Evolutionary conservation across 1,284 basidiomycete genomes (phyloP), one percentile per base, ranked within the genome.

Genomic region (Lignosus rhinocerotis): DNA sequence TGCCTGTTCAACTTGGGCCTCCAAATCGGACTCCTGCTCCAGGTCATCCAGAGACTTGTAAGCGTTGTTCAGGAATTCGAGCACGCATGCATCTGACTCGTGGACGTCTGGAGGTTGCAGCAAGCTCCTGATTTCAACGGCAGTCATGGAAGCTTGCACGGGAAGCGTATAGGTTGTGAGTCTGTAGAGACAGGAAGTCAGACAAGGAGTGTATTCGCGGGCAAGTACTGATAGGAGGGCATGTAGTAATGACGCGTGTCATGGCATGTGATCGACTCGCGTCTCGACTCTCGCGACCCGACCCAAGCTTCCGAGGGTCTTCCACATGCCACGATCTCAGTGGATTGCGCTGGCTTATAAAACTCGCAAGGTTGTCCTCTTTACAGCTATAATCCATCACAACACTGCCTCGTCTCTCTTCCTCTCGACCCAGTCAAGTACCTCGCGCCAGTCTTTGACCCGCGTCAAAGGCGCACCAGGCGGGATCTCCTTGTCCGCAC

Each of bases 391-490:
- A 6, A 3, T 30, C 12, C n/a, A 12, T 6, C 21, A 60, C 41
- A 57, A 21, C 44, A 42, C 73, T 57, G 64, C 78, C 58, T 75
- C 73, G 58, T 60, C 66, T 53, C 59, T 70, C 41, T 67, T 72
- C 67, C 65, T 67, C 61, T 69, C 76, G 6, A 84, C 73, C 80
- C 81, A 80, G 43, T 67, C 64, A 45, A 87, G 72, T 43, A 82
- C 81, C 60, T 80, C 82, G n/a, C 68, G 68, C 86, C 86, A 88
- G 64, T 80, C 74, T 60, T 78, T 80, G 31, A 80, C 82, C 58
- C 85, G 73, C 56, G 71, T 76, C 50, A 87, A 48, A 12, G 76
- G 77, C 32, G 66, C 73, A 36, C 76, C 78, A 21, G 76, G 75
- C 6, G 80, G 81, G 49, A 84, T 69, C 14, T 70, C 66, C 43